phyloP scores from a whole-genome alignment of 352 stramenopile species.

The Peronospora farinosa region DNA sequence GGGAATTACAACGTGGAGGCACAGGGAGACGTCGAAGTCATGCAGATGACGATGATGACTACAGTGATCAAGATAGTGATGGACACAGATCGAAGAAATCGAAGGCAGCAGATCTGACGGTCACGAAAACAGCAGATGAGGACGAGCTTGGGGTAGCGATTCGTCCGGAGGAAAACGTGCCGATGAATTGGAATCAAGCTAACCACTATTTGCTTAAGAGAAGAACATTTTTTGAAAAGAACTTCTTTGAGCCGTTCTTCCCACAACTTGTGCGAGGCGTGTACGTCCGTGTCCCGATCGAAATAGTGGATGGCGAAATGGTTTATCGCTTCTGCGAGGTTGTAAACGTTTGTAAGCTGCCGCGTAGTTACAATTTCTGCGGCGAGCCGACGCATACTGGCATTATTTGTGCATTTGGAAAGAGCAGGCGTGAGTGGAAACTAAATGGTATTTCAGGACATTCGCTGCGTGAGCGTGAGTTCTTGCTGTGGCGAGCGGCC shows the following conservation, averaged over 20 bases:
- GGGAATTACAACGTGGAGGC: slow-evolving; percentile 57
- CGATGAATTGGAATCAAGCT: slow-evolving; percentile 66
- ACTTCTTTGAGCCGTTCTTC: slow-evolving; percentile 85
- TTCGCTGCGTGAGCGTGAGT: slow-evolving; percentile 70
- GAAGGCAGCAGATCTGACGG: slow-evolving; percentile 24
- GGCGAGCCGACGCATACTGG: slow-evolving; percentile 66
- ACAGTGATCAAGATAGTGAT: slow-evolving; percentile 41
- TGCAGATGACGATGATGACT: slow-evolving; percentile 33
- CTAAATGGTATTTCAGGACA: slow-evolving; percentile 65
- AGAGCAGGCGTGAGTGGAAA: slow-evolving; percentile 71
- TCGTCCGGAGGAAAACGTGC: slow-evolving; percentile 58
- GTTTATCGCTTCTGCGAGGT: slow-evolving; percentile 84
- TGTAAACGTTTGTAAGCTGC: slow-evolving; percentile 51
- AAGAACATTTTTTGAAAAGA: slow-evolving; percentile 74
- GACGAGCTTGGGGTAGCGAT: slow-evolving; percentile 40
- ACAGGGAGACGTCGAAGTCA: slow-evolving; percentile 20
- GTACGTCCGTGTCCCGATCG: slow-evolving; percentile 69
- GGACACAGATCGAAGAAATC: slow-evolving; percentile 25
- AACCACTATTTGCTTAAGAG: slow-evolving; percentile 76
- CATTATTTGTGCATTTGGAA: slow-evolving; percentile 73
- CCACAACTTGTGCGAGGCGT: slow-evolving; percentile 67
- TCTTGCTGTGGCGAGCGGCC: slow-evolving; percentile 70
- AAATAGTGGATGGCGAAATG: slow-evolving; percentile 65
- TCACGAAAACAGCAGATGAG: slow-evolving; percentile 35
- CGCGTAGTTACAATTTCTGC: slow-evolving; percentile 60